phyloP scores from a whole-genome alignment of 2,329 filamentous ascomycete genomes.

The Shiraia bambusicola region DNA sequence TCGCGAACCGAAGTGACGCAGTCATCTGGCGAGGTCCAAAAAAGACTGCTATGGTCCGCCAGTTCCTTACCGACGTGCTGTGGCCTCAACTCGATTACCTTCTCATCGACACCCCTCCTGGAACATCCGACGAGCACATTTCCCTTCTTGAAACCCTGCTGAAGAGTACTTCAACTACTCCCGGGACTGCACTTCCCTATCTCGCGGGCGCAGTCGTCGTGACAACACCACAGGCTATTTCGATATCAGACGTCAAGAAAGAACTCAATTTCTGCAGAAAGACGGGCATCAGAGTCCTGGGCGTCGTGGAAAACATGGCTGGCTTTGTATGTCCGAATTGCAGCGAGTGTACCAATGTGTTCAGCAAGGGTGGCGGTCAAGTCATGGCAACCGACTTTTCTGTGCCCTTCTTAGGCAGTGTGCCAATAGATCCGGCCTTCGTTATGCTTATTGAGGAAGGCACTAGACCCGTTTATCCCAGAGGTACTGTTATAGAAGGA shows the following conservation, averaged over 20 bases:
- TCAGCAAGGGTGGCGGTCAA: conserved; percentile 85
- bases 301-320: conserved; percentile 96
- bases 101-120: conserved; percentile 92
- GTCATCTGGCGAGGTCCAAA: conserved; percentile 98
- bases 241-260: conserved; percentile 90
- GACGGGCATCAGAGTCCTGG: conserved; percentile 75
- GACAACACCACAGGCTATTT: conserved; percentile 92
- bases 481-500: conserved; percentile 57
- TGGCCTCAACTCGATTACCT: conserved; percentile 89
- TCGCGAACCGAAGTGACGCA: conserved; percentile 80
- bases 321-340: conserved; percentile 79
- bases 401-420: conserved; percentile 79
- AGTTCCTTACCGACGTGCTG: conserved; percentile 88
- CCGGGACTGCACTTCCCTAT: conserved; percentile 14
- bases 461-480: conserved; percentile 66
- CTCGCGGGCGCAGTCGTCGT: conserved; percentile 89
- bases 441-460: conserved; percentile 80
- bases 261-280: conserved; percentile 92
- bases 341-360: conserved; percentile 87
- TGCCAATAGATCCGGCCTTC: conserved; percentile 93
- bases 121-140: conserved; percentile 96
- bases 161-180: conserved; percentile 29
- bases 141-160: conserved; percentile 83
- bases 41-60: conserved; percentile 97
- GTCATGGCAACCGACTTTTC: conserved; percentile 85